Base-by-base conservation (phyloP, 2,329 filamentous ascomycete species). In the Fusarium torulosum region DNA sequence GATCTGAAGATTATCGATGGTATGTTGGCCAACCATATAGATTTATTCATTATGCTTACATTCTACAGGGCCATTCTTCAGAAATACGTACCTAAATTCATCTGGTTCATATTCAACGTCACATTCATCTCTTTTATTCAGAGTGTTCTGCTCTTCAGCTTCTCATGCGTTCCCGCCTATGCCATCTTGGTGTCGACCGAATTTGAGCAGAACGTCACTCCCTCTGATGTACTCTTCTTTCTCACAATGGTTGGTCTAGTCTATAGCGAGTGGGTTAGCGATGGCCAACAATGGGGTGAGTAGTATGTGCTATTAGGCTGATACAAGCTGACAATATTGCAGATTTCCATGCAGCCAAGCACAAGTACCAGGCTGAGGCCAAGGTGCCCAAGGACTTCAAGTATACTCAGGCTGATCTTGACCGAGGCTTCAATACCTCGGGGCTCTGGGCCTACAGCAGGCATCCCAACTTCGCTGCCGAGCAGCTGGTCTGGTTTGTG, bases 1-100 rank as follows among this genome's bases (percentile, higher is more conserved):
- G 96, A 37, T 94, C 91, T 17, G 95, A 99, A 79, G 96, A 99
- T 79, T 99, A 99, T 78, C 88, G 96, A 80, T 99, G 96, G 89
- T 81, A 67, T 61, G 75, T 55, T 9, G 17, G 46, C 20, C 6
- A 11, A 23, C 46, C 33, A 43, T 38, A 33, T n/a, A 47, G 29
- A n/a, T 7, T 13, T 7, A n/a, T 23, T 17, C 25, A 46, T 52
- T 43, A 45, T 46, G 21, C 43, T 59, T 49, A 62, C 74, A 66
- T 15, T 44, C 20, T 17, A 1, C 23, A 90, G 88, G 95, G 84
- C 85, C 57, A 88, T 94, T 55, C 82, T 98, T 52, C 90, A 90
- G 75, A 82, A 85, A 27, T 82, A 88, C 37, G 83, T 94, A 21
- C 88, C 87, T 8, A 81, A 83, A 2, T 82, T 84, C 38, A 76